Evolutionary conservation across 169 alveolate species (phyloP).

Genomic region (Eimeria tenella): DNA sequence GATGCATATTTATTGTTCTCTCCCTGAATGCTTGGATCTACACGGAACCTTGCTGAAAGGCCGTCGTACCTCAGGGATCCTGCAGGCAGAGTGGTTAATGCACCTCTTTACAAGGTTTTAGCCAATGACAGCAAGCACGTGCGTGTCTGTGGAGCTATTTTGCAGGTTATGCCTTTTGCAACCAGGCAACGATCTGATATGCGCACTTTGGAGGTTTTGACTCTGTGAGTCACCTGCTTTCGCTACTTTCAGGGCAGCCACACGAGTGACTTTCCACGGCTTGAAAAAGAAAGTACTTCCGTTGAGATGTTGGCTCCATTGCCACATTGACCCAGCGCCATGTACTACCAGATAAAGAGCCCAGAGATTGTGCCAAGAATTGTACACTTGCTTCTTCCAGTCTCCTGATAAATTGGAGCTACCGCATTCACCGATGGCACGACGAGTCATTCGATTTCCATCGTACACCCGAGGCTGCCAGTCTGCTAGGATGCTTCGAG

Average conservation of each 20-base stretch:
- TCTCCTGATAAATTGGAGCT: neutral
- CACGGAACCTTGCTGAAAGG: slow-evolving; percentile 33
- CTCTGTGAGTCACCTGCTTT: too few species aligned
- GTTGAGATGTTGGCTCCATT: slow-evolving; percentile 53
- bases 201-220: too few species aligned
- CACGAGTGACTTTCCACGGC: slow-evolving; percentile 72
- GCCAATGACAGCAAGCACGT: too few species aligned
- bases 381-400: slow-evolving; percentile 61
- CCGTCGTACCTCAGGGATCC: slow-evolving; percentile 52
- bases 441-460: slow-evolving; percentile 48
- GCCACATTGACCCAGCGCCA: slow-evolving; percentile 55
- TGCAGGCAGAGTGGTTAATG: neutral
- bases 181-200: too few species aligned
- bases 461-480: slow-evolving; percentile 65
- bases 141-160: too few species aligned
- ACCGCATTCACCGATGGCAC: slow-evolving; percentile 38
- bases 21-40: slow-evolving; percentile 32
- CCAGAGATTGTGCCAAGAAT: slow-evolving; percentile 68
- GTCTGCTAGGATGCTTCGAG: slow-evolving; percentile 11
- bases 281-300: slow-evolving; percentile 45
- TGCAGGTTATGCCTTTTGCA: too few species aligned
- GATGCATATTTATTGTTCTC: neutral
- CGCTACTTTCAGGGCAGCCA: too few species aligned
- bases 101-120: too few species aligned
- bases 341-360: neutral